A percentile compares a stretch with the other conserved stretches of the same genome.
Evolutionary conservation across 441 rosid genomes (phyloP).

Genomic region (Hura crepitans): DNA sequence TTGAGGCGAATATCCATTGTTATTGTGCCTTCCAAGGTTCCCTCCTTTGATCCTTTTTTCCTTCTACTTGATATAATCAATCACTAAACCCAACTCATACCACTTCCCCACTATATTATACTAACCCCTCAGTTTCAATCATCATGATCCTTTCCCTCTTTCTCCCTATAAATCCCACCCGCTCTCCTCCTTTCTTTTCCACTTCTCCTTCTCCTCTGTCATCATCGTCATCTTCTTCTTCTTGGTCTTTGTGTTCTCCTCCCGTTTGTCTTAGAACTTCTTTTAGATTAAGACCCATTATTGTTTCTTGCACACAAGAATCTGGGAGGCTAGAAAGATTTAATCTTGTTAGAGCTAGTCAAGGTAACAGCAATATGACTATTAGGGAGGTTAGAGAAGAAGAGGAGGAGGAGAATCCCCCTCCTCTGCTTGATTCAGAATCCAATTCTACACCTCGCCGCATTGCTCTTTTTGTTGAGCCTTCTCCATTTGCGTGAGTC

Average conservation of each 20-base stretch:
- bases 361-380: slow-evolving; percentile 38
- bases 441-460: slow-evolving; percentile 60
- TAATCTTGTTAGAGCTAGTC: slow-evolving; percentile 26
- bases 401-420: slow-evolving; percentile 42
- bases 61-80: neutral
- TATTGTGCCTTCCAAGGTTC: slow-evolving; percentile 37
- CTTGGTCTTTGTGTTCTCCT: slow-evolving; percentile 12
- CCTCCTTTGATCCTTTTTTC: slow-evolving; percentile 10
- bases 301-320: slow-evolving; percentile 25
- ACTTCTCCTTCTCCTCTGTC: slow-evolving; percentile 20
- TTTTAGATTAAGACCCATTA: slow-evolving; percentile 34
- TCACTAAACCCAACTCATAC: slow-evolving; percentile 16
- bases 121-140: neutral
- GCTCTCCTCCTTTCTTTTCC: slow-evolving; percentile 34
- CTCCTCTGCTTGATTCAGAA: slow-evolving; percentile 55
- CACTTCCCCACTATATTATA: slow-evolving; percentile 8
- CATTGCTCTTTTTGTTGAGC: slow-evolving; percentile 94
- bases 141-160: slow-evolving; percentile 35
- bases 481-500: slow-evolving; percentile 94
- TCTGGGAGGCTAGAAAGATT: slow-evolving; percentile 11
- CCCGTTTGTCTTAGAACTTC: slow-evolving; percentile 26
- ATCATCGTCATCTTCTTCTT: slow-evolving; percentile 23
- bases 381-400: slow-evolving; percentile 44
- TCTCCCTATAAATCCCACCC: slow-evolving; percentile 48
- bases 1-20: slow-evolving; percentile 41